Conservation (phyloP, 2,329 filamentous ascomycete species). For the Rosellinia necatrix region DNA sequence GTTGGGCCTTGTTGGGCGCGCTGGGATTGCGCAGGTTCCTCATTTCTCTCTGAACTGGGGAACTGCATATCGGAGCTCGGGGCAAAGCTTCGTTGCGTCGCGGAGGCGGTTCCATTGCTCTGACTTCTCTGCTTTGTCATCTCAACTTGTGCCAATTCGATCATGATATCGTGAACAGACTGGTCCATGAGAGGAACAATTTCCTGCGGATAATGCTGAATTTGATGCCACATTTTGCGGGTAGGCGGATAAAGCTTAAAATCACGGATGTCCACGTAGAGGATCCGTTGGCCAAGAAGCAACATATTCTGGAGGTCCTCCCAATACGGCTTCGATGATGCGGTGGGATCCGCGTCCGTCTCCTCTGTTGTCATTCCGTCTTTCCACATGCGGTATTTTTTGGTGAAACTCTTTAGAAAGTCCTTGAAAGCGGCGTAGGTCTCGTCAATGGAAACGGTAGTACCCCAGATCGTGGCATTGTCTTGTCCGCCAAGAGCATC, state of each 20-base stretch:
- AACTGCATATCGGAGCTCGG: constrained; percentile 76
- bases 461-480: constrained; percentile 91
- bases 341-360: constrained; percentile 69
- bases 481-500: constrained; percentile 82
- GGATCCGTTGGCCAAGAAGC: constrained; percentile 77
- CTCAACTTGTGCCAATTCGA: constrained; percentile 82
- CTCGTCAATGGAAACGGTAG: constrained; percentile 91
- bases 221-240: constrained; percentile 91
- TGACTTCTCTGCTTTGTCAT: constrained; percentile 67
- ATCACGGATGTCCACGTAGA: constrained; percentile 89
- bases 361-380: constrained; percentile 83
- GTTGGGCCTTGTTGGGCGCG: constrained; percentile 55
- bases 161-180: constrained; percentile 88
- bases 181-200: constrained; percentile 97
- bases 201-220: constrained; percentile 93
- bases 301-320: constrained; percentile 90
- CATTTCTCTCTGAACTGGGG: constrained; percentile 76
- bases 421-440: constrained; percentile 87
- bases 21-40: constrained; percentile 50
- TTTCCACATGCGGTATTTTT: constrained; percentile 90
- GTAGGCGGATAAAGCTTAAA: constrained; percentile 92
- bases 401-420: constrained; percentile 88
- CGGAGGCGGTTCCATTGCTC: constrained; percentile 39
- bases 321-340: constrained; percentile 80
- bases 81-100: constrained; percentile 60